Base-by-base conservation (phyloP, 768 basidiomycete species). In the Agrocybe praecox region DNA sequence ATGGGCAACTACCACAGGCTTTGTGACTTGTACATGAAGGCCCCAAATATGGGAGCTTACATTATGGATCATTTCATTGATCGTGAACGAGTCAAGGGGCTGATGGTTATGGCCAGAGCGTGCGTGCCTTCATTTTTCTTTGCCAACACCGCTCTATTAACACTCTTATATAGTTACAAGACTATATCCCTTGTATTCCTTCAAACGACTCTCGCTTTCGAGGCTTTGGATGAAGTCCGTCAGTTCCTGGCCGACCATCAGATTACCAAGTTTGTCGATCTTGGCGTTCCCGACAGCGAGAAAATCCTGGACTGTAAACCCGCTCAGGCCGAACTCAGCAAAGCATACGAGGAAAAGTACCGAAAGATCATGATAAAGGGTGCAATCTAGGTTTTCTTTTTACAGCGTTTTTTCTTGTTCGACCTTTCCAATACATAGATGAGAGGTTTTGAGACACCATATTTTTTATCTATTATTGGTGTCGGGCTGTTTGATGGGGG, bases 21-120 rank as follows among this genome's bases (percentile, higher is more conserved):
- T 63, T 98, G 98, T 76, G 84, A 86, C 53, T 75, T 94, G 55
- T 98, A 92, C 74, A 65, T 83, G 65, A 79, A 79, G 52, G 93
- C 94, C 44, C 94, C 95, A 23, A 95, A 96, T 68, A 98, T 98
- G 97, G 94, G 94, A 36, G 95, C 86, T 52, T 98, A 98, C 72
- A 94, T 99, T 67, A 97, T 99, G 93, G 97, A 98, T 74, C 95
- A 98, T 72, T 98, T 98, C 71, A 90, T 98, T 66, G 86, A 88
- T 66, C 83, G 97, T 65, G 97, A 98, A 76, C 79, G 97, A 57
- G 82, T 90, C 54, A 85, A 85, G 57, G 95, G 94, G 1, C 71
- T 99, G 58, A 84, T 94, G 68, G 86, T 90, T 62, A 96, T 99
- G 76, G 85, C 92, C 26, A 97, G 91, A 83, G 90, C 92, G 97